Evolutionary conservation across 1,284 basidiomycete species (phyloP).

Genomic region (Sporisorium iseilematis-ciliati): DNA sequence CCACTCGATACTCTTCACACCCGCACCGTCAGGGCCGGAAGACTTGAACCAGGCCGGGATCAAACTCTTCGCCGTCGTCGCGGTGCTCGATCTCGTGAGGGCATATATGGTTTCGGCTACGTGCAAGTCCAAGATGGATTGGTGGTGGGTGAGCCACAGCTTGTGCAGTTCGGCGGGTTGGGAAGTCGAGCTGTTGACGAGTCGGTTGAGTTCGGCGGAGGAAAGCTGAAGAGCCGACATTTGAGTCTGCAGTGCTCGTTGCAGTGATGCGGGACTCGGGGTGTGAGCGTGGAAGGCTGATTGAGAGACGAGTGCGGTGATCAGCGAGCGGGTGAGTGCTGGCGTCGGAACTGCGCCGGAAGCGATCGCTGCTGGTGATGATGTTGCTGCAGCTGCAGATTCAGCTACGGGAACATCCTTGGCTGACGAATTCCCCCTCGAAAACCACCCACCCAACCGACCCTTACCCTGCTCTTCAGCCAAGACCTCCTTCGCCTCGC

Average conservation of each 20-base stretch:
- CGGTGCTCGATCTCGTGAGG: conserved; percentile 14
- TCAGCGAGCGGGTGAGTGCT: conserved; percentile 45
- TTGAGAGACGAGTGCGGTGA: conserved; percentile 51
- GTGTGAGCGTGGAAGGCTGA: conserved; percentile 53
- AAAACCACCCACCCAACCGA: conserved; percentile 21
- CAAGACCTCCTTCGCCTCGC: neutral
- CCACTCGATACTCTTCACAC: conserved; percentile 27
- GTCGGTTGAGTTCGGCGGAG: conserved; percentile 38
- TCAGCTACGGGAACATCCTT: neutral
- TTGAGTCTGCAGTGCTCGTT: conserved; percentile 54
- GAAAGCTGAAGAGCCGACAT: conserved; percentile 49
- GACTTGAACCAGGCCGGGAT: conserved; percentile 1
- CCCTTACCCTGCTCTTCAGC: conserved; percentile 1
- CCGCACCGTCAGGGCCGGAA: neutral
- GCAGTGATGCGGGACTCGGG: conserved; percentile 18
- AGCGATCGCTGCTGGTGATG: neutral
- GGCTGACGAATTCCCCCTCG: neutral
- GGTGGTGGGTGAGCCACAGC: conserved; percentile 53
- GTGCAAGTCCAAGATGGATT: conserved; percentile 55
- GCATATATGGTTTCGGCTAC: conserved; percentile 63
- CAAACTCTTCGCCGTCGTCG: neutral
- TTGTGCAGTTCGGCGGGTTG: conserved; percentile 32
- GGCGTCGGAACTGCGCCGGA: conserved; percentile 18
- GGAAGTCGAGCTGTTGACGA: neutral
- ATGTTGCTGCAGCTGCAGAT: neutral